Percentiles rank a stretch among this genome's conserved stretches.
Conservation (phyloP, 805 yeast genomes). For the Candida silvicultrix region DNA sequence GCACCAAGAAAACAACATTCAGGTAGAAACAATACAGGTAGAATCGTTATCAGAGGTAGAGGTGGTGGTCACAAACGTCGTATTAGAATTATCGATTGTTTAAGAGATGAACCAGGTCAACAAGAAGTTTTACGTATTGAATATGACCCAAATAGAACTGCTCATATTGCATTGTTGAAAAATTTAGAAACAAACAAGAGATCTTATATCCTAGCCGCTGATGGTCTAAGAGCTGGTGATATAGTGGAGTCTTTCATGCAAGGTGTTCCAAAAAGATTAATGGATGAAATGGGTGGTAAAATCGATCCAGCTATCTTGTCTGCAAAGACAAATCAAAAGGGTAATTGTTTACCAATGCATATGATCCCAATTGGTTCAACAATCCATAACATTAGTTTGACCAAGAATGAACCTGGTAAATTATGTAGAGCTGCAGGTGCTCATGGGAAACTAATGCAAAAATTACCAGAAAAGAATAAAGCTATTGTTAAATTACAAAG, state of each 20-base stretch:
- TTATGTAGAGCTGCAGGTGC: slow-evolving; percentile 94
- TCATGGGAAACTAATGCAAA: slow-evolving; percentile 81
- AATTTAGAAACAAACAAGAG: slow-evolving; percentile 54
- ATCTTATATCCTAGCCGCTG: slow-evolving; percentile 84
- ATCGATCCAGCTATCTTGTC: slow-evolving; percentile 88
- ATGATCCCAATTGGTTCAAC: slow-evolving; percentile 95
- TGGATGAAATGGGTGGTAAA: slow-evolving; percentile 83
- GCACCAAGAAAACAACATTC: slow-evolving; percentile 64
- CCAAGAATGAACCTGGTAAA: slow-evolving; percentile 73
- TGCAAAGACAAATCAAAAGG: slow-evolving; percentile 82
- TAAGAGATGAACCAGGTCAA: slow-evolving; percentile 59
- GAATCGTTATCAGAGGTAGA: slow-evolving; percentile 86
- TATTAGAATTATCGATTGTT: slow-evolving; percentile 73
- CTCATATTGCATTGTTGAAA: slow-evolving; percentile 84
- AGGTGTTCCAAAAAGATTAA: slow-evolving; percentile 76
- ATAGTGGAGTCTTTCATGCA: slow-evolving; percentile 78
- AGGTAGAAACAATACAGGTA: slow-evolving; percentile 87
- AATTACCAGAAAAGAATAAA: slow-evolving; percentile 58
- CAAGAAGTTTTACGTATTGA: slow-evolving; percentile 85
- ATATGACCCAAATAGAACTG: slow-evolving; percentile 90
- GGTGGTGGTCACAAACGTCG: slow-evolving; percentile 97
- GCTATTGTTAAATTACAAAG: slow-evolving; percentile 80
- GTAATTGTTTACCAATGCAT: slow-evolving; percentile 87
- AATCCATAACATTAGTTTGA: slow-evolving; percentile 80
- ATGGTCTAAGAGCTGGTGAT: slow-evolving; percentile 92